Evolutionary conservation across 192 early-diverging fungal genomes (phyloP), one percentile per base, ranked within the genome.

Genomic region (Backusella morwellensis): DNA sequence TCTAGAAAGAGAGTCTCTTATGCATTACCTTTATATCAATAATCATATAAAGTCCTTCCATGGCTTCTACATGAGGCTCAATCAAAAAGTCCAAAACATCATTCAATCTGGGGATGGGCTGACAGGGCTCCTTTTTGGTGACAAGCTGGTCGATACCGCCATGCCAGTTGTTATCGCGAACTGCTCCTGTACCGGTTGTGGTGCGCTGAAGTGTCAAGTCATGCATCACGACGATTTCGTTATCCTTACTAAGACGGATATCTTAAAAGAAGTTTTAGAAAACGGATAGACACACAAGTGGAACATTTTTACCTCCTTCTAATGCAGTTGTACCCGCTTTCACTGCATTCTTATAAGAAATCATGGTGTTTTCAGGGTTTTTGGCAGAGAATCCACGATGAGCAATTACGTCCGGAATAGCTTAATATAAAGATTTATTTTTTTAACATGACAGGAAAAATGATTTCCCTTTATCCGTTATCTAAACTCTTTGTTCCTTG

Each of bases 331-430:
- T 82, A 32, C 86, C 86, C 21, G 86, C 87, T 23, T 84, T 78
- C 34, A 90, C 59, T 1, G 89, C 89, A 70, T 83, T 79, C n/a
- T 77, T 76, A 77, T 86, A 84, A 5, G 89, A 83, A 3, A 86
- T n/a, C 35, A 90, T 74, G 0, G 89, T 87, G 71, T 90, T 90
- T 78, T 90, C 89, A 1, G 87, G 84, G 72, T 86, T 86, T 66
- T 80, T 75, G 9, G 81, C 84, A 26, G 85, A 86, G 38, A 77
- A 82, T 23, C 89, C 89, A 44, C 89, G 82, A 79, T 84, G 79
- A 72, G 79, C 85, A 32, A 86, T 77, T 2, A 81, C 81, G 67
- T 66, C 44, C n/a, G 78, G 82, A 36, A 26, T 6, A 5, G 72
- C 73, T 78, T 63, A 29, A 63, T 23, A 63, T 63, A 63, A 63